Evolutionary conservation across 495 filamentous ascomycete genomes (phyloP), one percentile per base, ranked within the genome.

Genomic region (Tuber aestivum): DNA sequence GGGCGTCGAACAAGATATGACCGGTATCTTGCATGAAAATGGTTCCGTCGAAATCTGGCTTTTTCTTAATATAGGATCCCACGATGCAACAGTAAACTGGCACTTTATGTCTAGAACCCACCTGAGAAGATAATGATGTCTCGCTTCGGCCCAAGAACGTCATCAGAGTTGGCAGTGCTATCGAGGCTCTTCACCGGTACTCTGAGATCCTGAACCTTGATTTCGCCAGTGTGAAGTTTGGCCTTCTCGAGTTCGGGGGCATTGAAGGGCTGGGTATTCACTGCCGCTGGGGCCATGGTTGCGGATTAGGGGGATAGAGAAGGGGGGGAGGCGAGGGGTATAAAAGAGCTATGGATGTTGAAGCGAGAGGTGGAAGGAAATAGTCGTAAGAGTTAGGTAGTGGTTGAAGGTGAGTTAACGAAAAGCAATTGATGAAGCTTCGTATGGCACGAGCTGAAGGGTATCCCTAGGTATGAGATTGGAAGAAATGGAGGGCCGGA

Each of bases 21-120:
- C 91, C 91, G 21, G 90, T 92, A 76, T 92, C 91, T 87, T 93
- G 90, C 87, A 92, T 90, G 85, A 91, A 92, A 79, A 93, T 93
- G 48, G 91, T 92, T 77, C 91, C 91, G 81, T 93, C 91, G 79
- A 92, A 93, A 83, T 93, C 90, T 90, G 41, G 27, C 75, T 56
- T 18, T 48, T 61, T 70, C 41, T 80, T 74, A 80, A 71, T 35
- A 42, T 72, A 32, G 21, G n/a, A 35, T 14, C 65, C n/a, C 23
- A 56, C 10, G 27, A 38, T 20, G 32, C 35, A 56, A n/a, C n/a
- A 71, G 69, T n/a, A 32, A 44, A n/a, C 27, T 41, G 56, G n/a
- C n/a, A n/a, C n/a, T 41, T 42, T 40, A 50, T 35, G 21, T 2
- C 18, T 45, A 37, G 70, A 69, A 65, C 56, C 35, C 27, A 83